Base-by-base conservation (phyloP, 257 asterid species). In the Plantago ovata region DNA sequence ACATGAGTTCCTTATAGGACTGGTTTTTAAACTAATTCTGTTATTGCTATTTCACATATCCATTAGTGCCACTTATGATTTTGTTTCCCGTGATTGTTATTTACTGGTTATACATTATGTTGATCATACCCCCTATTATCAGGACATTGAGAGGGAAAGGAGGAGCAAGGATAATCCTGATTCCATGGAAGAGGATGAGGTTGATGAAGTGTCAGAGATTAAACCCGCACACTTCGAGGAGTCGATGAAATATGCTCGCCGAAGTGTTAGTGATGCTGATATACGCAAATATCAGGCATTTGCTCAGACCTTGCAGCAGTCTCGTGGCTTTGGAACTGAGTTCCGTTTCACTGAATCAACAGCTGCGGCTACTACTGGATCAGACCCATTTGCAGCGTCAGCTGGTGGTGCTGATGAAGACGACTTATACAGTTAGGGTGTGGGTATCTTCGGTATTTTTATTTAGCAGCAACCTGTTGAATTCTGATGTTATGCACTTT, bases 281-380 rank as follows among this genome's bases (percentile, higher is more conserved):
- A 76, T 82, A 20, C 79, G 81, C 66, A 82, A 82, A 61, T 82
- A 82, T 68, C 81, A 79, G 77, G 78, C 85, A 1, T 82, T 82
- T 64, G 89, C 85, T 13, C 83, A 79, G 79, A 79, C 89, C 38
- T 69, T 82, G 79, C 89, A 82, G 68, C 85, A 82, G 65, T 79
- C 85, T 5, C 77, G 89, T 9, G 89, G 85, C 6, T 82, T 82
- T 22, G 83, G 85, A 24, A 53, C 74, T 1, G 81, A 79, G 39
- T 82, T 79, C 53, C 75, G 77, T 45, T 82, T 82, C 21, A 58
- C 83, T 51, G 85, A 76, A 56, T 38, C 81, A 9, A 69, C 62
- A 4, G 71, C 44, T 13, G 76, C 67, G n/a, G 58, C 72, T 38
- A 63, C 72, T 38, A 10, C 72, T n/a, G 78, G 62, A 14, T 44